Percentiles rank a stretch among this genome's conserved stretches.
These are phyloP conservation scores for Colletotrichum sp. DNA, from an alignment of 2,329 filamentous ascomycete genomes.

Conservation along the genomic window DNA sequence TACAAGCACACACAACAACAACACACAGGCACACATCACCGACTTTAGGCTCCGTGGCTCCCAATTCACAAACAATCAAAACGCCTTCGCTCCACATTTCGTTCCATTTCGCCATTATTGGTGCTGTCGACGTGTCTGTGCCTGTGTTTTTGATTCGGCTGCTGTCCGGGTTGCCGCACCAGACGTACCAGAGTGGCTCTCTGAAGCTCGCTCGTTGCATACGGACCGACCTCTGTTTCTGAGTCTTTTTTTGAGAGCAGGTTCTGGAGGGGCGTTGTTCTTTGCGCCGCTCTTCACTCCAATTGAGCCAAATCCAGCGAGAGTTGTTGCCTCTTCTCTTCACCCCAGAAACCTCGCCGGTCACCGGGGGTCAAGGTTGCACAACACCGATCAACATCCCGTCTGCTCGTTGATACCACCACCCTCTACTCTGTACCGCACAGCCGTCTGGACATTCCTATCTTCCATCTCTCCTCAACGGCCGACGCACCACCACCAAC, in stretches of 20 bases:
- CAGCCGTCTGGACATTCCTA: background rate
- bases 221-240: background rate
- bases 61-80: background rate
- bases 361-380: constrained; percentile 1
- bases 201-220: constrained; percentile 4
- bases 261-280: background rate
- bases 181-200: background rate
- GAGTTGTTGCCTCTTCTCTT: background rate
- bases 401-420: background rate
- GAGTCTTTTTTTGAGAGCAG: background rate
- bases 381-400: constrained; percentile 1
- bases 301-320: background rate
- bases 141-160: background rate
- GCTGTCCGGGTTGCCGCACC: background rate
- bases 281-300: background rate
- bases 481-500: background rate
- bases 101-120: background rate
- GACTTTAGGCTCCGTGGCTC: background rate
- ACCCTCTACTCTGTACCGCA: background rate
- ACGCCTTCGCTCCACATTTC: constrained; percentile 5
- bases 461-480: background rate
- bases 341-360: background rate
- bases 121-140: constrained; percentile 2
- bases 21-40: background rate
- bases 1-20: background rate